Evolutionary conservation across 1,139 yeast genomes (phyloP), one percentile per base, ranked within the genome.

Genomic region (Hyphopichia khmerensis): DNA sequence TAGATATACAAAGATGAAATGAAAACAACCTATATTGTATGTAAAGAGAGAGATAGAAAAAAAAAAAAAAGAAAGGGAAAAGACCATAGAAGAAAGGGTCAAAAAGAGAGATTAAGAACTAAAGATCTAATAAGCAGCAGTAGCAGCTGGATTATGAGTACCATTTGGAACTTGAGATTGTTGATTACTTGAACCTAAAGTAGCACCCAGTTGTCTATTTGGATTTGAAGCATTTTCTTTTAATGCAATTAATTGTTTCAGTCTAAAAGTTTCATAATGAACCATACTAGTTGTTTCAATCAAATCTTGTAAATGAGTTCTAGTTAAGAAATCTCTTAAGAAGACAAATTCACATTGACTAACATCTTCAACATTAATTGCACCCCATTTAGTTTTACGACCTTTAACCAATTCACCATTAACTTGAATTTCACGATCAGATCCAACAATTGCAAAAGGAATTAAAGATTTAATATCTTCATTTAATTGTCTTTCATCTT

Each of bases 371-470:
- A 93, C 88, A 64, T 91, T 86, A 51, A 89, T 84, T 21, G 84
- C 77, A 37, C 98, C 98, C 96, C 97, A 93, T 61, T 86, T 82
- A 45, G 95, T 89, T 67, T 86, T 83, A 71, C 99, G 84, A 39
- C 96, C 97, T 57, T 95, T 84, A 34, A 89, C 87, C 26, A 77
- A 69, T 57, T 85, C 87, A 38, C 96, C 97, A 52, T 82, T 80
- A 44, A 82, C 69, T 44, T 83, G 77, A 48, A 87, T 80, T 53
- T 84, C 86, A 47, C 75, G 78, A 60, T 90, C 96, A n/a, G 96
- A 85, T 35, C 98, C 99, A 43, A 91, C 90, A 39, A 93, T 81
- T 1, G 99, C 98, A 71, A 93, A 93, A 26, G 99, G 99, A 52
- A 91, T 80, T 59, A 80, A 79, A 40, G 84, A 87, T 74, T 84